A percentile compares a stretch with the other conserved stretches of the same genome.
Evolutionary conservation across 2,329 filamentous ascomycete species (phyloP).

Genomic region (Hypoxylon rubiginosum): DNA sequence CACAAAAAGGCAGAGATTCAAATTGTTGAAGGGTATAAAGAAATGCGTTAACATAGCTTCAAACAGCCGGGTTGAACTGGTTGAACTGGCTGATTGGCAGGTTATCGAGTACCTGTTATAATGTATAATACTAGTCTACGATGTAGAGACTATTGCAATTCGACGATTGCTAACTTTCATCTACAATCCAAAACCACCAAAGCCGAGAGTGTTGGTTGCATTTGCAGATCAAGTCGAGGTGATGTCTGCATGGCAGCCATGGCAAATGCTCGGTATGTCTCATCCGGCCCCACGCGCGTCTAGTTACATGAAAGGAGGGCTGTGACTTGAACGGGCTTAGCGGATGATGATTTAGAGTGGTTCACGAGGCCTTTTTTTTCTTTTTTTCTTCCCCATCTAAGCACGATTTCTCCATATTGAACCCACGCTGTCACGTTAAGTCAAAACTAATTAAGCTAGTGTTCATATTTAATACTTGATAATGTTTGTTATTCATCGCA

Average conservation of each 20-base stretch:
- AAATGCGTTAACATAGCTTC: neutral
- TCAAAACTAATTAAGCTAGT: neutral
- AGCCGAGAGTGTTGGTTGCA: constrained; percentile 15
- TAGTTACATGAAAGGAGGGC: neutral
- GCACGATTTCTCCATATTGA: neutral
- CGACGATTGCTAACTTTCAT: neutral
- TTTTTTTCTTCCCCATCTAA: neutral
- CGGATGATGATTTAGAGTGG: constrained; percentile 16
- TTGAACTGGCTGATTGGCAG: no score
- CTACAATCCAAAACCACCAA: neutral
- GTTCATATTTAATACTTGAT: neutral
- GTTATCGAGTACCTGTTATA: neutral
- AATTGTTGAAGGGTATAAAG: neutral
- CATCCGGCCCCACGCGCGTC: neutral
- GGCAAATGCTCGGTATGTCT: constrained; percentile 12
- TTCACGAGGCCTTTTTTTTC: neutral
- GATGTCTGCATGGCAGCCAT: constrained; percentile 28
- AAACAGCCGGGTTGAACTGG: neutral
- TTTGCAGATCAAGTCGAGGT: constrained; percentile 22
- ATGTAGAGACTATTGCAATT: neutral
- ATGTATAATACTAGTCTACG: neutral
- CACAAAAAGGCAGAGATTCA: neutral
- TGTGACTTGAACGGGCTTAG: constrained; percentile 22
- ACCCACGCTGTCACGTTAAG: neutral
- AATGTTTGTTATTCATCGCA: neutral